These are phyloP conservation scores for Phialocephala sp. DNA, from an alignment of 2,329 filamentous ascomycete genomes.

Conservation along the genomic window DNA sequence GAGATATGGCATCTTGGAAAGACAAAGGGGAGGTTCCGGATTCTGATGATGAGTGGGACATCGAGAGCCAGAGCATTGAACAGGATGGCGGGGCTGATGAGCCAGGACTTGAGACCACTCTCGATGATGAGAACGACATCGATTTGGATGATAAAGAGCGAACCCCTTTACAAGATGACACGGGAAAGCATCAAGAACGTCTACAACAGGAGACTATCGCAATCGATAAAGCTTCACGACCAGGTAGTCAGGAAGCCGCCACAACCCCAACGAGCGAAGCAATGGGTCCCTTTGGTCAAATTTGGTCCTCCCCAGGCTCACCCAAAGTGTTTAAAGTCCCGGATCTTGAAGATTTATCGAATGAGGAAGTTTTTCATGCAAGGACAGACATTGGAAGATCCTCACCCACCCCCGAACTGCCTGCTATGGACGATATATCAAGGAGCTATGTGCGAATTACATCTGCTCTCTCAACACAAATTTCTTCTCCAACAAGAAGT, in stretches of 20 bases:
- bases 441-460: slow-evolving; percentile 47
- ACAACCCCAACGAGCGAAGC: neutral
- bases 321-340: slow-evolving; percentile 29
- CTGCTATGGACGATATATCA: slow-evolving; percentile 45
- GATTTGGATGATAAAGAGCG: neutral
- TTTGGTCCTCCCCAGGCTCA: slow-evolving; percentile 18
- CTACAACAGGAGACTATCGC: neutral
- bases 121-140: neutral
- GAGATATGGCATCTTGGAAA: slow-evolving; percentile 44
- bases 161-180: neutral
- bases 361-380: slow-evolving; percentile 10
- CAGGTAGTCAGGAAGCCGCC: neutral
- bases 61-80: slow-evolving; percentile 26
- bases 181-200: neutral
- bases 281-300: too few relatives aligned
- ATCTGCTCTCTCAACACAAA: slow-evolving; percentile 42
- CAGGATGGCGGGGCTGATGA: slow-evolving; percentile 9
- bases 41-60: slow-evolving; percentile 44
- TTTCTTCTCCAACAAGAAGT: slow-evolving; percentile 35
- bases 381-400: neutral
- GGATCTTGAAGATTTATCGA: slow-evolving; percentile 16
- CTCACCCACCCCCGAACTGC: neutral
- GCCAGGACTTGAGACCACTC: neutral
- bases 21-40: slow-evolving; percentile 45
- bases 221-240: neutral